These are phyloP conservation scores for Picea sitchensis DNA, from an alignment of 75 land plant genomes.

Conservation along the genomic window DNA sequence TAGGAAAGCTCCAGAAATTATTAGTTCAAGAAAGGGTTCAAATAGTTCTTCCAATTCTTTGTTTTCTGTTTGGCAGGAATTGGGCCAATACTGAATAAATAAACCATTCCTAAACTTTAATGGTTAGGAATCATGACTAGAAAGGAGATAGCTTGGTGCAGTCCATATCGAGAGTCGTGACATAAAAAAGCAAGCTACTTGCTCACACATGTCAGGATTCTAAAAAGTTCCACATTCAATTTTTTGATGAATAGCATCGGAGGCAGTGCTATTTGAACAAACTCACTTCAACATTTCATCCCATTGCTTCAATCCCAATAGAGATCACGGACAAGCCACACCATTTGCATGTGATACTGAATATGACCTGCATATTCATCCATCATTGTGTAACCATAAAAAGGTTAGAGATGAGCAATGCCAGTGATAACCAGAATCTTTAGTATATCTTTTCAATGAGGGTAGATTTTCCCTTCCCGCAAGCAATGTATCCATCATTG, in stretches of 20 bases:
- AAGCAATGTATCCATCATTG: background rate
- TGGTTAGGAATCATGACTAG: background rate
- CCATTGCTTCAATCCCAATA: constrained; percentile 6
- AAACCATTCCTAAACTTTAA: background rate
- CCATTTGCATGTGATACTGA: background rate
- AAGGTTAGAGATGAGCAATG: background rate
- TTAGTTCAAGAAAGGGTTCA: background rate
- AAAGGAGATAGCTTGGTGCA: background rate
- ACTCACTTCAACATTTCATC: background rate
- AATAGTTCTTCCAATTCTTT: no score
- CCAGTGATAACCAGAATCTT: background rate
- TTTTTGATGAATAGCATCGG: background rate
- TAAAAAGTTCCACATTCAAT: background rate
- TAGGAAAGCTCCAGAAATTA: background rate
- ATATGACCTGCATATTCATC: background rate
- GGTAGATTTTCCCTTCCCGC: background rate
- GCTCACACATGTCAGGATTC: no score
- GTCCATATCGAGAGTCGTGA: no score
- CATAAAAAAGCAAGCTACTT: no score
- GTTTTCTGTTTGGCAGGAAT: background rate
- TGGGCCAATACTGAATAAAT: background rate
- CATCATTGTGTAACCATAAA: background rate
- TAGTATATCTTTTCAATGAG: background rate
- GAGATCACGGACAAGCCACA: background rate
- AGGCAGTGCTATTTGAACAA: background rate